Conservation (phyloP, 2,329 filamentous ascomycete species). For the Domatiomyces catenatus region DNA sequence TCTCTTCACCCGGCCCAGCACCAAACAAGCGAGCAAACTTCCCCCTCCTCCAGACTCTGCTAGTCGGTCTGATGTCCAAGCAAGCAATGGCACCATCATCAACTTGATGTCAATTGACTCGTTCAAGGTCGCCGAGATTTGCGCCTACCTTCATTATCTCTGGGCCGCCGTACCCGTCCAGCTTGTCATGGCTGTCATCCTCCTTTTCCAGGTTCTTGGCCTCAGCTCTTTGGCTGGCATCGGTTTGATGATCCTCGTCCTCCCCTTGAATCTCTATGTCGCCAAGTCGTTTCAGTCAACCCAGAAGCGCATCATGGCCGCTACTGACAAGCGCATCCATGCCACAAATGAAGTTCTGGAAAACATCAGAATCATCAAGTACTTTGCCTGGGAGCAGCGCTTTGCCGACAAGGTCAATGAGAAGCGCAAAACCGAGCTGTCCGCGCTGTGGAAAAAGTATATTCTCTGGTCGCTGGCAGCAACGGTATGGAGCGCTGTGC, state of each 20-base stretch:
- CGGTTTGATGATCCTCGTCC: constrained; percentile 69
- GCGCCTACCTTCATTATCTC: constrained; percentile 90
- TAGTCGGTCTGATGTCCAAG: constrained; percentile 50
- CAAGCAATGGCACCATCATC: constrained; percentile 94
- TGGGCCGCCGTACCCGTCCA: constrained; percentile 83
- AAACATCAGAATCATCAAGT: constrained; percentile 98
- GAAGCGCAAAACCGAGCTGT: constrained; percentile 66
- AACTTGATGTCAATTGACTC: constrained; percentile 99
- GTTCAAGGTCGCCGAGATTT: constrained; percentile 93
- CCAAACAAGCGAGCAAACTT: constrained; percentile 15
- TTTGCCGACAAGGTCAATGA: constrained; percentile 79
- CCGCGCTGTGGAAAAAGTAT: constrained; percentile 64
- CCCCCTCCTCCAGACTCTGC: constrained; percentile 11
- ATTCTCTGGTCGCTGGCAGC: constrained; percentile 84
- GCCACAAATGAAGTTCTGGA: constrained; percentile 93
- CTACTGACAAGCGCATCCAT: constrained; percentile 90
- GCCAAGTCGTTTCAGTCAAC: constrained; percentile 71
- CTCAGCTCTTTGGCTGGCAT: constrained; percentile 89
- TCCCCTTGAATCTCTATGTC: constrained; percentile 81
- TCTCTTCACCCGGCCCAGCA: constrained; percentile 40
- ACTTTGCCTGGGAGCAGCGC: constrained; percentile 93
- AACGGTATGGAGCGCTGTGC: constrained; percentile 91
- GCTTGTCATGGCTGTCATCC: constrained; percentile 59
- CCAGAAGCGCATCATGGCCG: constrained; percentile 80
- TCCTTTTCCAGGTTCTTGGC: constrained; percentile 83